Evolutionary conservation across 164 flowering plant genomes (phyloP), one percentile per base, ranked within the genome.

Genomic region (Vitis rotundifolia): DNA sequence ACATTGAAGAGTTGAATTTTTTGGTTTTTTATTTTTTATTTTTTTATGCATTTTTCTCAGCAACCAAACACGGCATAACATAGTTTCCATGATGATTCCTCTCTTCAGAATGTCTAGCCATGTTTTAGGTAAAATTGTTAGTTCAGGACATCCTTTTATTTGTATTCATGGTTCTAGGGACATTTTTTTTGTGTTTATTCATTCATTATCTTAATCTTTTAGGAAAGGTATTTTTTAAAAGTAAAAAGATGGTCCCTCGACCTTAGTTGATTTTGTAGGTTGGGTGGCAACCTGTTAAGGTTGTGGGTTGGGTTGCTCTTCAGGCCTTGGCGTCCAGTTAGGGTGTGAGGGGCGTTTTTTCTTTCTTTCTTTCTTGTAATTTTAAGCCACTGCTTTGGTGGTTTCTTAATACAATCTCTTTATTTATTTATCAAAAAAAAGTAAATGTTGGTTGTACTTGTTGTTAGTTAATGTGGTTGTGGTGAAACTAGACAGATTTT

Each of bases 401-500:
- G 2, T 44, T 37, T 59, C 50, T 18, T 49, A n/a, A n/a, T n/a
- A n/a, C n/a, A n/a, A n/a, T n/a, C n/a, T n/a, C n/a, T n/a, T n/a
- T n/a, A n/a, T n/a, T 49, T 59, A n/a, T n/a, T n/a, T n/a, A n/a
- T n/a, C n/a, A 37, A 37, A 37, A 37, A 37, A 37, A 37, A 37
- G 44, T 37, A 37, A 37, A 64, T 49, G 37, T 13, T 26, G 48
- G 8, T 31, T 54, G 22, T 9, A 8, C 59, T 64, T 54, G 48
- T 54, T 22, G 57, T 73, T 28, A 70, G 65, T 76, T 71, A 11
- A 29, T 66, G 59, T 73, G 68, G 69, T 69, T 67, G 11, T 60
- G 64, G 70, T 79, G 82, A 71, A 74, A 82, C 80, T 87, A 86
- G 90, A 81, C 87, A 88, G 90, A 68, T 77, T 68, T 77, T 56